Conservation (phyloP, 1,284 basidiomycete genomes). For the Apiotrichum porosum region DNA sequence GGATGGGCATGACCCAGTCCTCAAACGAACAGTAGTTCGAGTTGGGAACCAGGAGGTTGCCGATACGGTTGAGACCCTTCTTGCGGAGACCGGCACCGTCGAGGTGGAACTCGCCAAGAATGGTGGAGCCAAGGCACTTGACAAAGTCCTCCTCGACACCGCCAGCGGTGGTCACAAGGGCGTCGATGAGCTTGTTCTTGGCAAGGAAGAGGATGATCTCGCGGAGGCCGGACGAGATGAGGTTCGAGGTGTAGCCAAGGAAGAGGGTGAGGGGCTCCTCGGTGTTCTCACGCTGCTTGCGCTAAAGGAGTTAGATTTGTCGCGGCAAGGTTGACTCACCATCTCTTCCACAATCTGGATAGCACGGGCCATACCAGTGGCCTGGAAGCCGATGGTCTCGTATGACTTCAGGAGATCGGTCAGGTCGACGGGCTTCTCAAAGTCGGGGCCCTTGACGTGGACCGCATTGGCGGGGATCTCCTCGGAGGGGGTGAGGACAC, state of each 20-base stretch:
- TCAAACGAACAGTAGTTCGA: slow-evolving; percentile 99
- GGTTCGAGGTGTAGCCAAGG: slow-evolving; percentile 96
- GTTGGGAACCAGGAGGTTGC: slow-evolving; percentile 96
- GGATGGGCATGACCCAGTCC: slow-evolving; percentile 94
- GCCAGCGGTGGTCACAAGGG: slow-evolving; percentile 93
- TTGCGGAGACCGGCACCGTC: slow-evolving; percentile 82
- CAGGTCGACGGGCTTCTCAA: slow-evolving; percentile 66
- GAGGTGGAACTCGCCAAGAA: slow-evolving; percentile 87
- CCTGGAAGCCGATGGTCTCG: slow-evolving; percentile 91
- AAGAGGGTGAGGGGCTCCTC: slow-evolving; percentile 63
- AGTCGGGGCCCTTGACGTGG: slow-evolving; percentile 80
- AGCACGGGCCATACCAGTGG: slow-evolving; percentile 80
- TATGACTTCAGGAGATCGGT: slow-evolving; percentile 71
- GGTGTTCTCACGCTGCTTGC: slow-evolving; percentile 35
- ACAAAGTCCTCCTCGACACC: slow-evolving; percentile 99
- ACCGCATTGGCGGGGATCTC: slow-evolving; percentile 67
- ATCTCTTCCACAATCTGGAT: slow-evolving; percentile 54
- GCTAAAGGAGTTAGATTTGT: slow-evolving; percentile 18
- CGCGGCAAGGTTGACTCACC: slow-evolving; percentile 33
- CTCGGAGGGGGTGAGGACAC: slow-evolving; percentile 72
- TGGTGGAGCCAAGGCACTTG: slow-evolving; percentile 95
- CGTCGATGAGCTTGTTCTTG: slow-evolving; percentile 85
- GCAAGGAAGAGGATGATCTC: slow-evolving; percentile 91
- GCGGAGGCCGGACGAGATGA: slow-evolving; percentile 94
- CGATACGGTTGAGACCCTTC: slow-evolving; percentile 92